Evolutionary conservation across 495 filamentous ascomycete genomes (phyloP).

Genomic region (Glutinoglossum americanum): DNA sequence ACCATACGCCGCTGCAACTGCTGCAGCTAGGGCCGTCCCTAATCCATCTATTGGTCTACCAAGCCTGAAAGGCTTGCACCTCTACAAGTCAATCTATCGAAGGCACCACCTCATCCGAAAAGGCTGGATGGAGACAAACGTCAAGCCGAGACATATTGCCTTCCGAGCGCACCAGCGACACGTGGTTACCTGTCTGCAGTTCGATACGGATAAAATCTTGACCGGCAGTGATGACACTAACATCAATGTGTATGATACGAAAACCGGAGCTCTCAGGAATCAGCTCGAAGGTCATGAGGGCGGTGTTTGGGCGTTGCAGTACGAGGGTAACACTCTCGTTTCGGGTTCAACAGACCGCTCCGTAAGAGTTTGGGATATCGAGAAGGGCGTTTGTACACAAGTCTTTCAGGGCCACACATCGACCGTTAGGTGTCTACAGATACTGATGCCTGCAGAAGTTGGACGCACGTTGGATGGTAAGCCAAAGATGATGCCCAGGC

Average conservation of each 20-base stretch:
- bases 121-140: constrained; percentile 70
- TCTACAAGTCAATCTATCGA: constrained; percentile 92
- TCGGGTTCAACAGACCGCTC: constrained; percentile 93
- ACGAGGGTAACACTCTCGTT: constrained; percentile 82
- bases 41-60: constrained; percentile 62
- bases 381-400: constrained; percentile 72
- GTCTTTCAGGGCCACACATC: constrained; percentile 95
- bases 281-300: constrained; percentile 86
- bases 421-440: constrained; percentile 89
- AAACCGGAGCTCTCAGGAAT: constrained; percentile 65
- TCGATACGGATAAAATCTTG: constrained; percentile 92
- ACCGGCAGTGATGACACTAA: constrained; percentile 95
- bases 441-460: constrained; percentile 66
- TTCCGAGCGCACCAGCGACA: constrained; percentile 90
- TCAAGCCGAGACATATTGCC: constrained; percentile 81
- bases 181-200: constrained; percentile 94
- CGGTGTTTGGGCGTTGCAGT: constrained; percentile 94
- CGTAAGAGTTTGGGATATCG: constrained; percentile 95
- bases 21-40: constrained; percentile 59
- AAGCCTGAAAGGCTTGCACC: constrained; percentile 58
- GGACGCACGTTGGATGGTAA: constrained; percentile 51
- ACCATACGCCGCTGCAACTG: constrained; percentile 65
- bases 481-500: constrained; percentile 68
- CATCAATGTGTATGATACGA: constrained; percentile 96
- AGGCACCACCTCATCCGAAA: constrained; percentile 73